Conservation (phyloP, 805 yeast genomes). For the Maudiozyma serrabonitensis region DNA sequence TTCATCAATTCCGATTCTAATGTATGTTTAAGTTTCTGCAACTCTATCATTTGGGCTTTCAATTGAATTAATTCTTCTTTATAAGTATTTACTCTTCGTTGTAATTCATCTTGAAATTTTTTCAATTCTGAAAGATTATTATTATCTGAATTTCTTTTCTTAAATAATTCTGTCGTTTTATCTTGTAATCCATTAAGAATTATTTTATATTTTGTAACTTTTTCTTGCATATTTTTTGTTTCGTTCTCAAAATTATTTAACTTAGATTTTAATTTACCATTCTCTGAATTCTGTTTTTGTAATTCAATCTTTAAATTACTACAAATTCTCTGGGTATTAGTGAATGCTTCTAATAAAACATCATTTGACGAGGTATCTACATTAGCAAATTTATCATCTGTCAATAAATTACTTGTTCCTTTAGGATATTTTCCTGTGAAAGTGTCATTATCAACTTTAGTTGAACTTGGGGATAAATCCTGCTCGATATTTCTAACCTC, state of each 20-base stretch:
- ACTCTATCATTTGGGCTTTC: slow-evolving; percentile 18
- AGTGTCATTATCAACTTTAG: not conserved
- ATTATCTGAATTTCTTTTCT: slow-evolving; percentile 18
- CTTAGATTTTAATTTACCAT: slow-evolving; percentile 19
- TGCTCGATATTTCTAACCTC: slow-evolving; percentile 28
- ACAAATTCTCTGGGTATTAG: slow-evolving; percentile 32
- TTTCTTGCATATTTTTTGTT: slow-evolving; percentile 13
- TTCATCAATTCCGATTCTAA: slow-evolving; percentile 13
- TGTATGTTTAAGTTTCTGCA: slow-evolving; percentile 18
- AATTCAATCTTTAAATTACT: slow-evolving; percentile 27
- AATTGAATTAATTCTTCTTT: slow-evolving; percentile 16
- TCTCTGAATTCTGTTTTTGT: slow-evolving; percentile 22
- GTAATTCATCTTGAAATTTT: slow-evolving; percentile 12
- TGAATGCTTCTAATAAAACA: slow-evolving; percentile 32
- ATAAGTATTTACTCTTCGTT: slow-evolving; percentile 12
- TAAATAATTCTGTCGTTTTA: slow-evolving; percentile 14
- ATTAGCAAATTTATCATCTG: not conserved
- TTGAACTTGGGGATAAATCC: no score
- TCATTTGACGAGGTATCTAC: slow-evolving; percentile 26
- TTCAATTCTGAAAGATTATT: slow-evolving; percentile 16
- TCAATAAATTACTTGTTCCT: not conserved
- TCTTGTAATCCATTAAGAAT: slow-evolving; percentile 17
- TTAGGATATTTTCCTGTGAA: not conserved
- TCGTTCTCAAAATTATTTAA: slow-evolving; percentile 18
- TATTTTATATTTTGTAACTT: slow-evolving; percentile 17